These are phyloP conservation scores for Geotrichum klebahnii DNA, from an alignment of 1,139 yeast species.

Conservation along the genomic window DNA sequence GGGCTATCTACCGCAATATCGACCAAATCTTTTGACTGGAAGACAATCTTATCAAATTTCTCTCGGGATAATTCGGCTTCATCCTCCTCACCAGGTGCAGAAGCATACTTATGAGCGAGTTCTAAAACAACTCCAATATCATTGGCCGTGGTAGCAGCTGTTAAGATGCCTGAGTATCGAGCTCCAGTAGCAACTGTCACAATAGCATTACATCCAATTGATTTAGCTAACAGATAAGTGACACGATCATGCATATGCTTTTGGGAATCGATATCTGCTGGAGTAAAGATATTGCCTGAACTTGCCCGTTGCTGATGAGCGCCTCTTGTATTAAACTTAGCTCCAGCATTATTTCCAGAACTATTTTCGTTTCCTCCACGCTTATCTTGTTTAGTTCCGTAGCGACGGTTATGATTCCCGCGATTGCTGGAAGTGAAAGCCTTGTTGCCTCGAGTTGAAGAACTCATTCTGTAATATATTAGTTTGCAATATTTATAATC, in stretches of 20 bases:
- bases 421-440: slow-evolving; percentile 11
- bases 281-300: no score
- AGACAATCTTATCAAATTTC: slow-evolving; percentile 48
- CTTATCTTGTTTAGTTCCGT: slow-evolving; percentile 12
- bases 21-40: slow-evolving; percentile 58
- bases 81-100: slow-evolving; percentile 39
- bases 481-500: background rate
- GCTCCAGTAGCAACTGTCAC: slow-evolving; percentile 64
- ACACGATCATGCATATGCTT: slow-evolving; percentile 48
- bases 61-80: slow-evolving; percentile 35
- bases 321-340: background rate
- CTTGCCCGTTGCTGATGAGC: slow-evolving; percentile 1
- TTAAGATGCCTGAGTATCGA: slow-evolving; percentile 56
- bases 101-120: slow-evolving; percentile 46
- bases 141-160: slow-evolving; percentile 43
- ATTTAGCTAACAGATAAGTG: slow-evolving; percentile 48
- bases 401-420: slow-evolving; percentile 9
- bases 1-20: slow-evolving; percentile 53
- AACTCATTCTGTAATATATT: slow-evolving; percentile 9
- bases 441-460: slow-evolving; percentile 16
- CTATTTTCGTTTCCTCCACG: slow-evolving; percentile 7
- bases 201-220: slow-evolving; percentile 54
- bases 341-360: slow-evolving; percentile 7
- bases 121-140: slow-evolving; percentile 53
- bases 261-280: slow-evolving; percentile 18